Percentiles rank a stretch among this genome's conserved stretches.
phyloP scores from a whole-genome alignment of 768 basidiomycete genomes.

The Mycena pura region DNA sequence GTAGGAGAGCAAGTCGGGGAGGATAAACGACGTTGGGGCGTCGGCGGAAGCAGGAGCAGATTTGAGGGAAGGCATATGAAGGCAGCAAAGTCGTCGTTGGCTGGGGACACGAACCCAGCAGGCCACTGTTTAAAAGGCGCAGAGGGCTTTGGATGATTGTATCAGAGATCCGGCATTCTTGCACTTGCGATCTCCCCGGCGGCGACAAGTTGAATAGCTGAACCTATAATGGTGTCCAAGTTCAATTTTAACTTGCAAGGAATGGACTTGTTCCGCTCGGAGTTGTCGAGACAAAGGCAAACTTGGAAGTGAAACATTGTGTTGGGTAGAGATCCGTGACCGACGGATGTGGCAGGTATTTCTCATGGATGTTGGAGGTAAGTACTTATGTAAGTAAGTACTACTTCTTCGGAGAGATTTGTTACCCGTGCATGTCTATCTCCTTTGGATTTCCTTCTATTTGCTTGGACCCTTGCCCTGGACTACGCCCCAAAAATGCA shows the following conservation, averaged over 20 bases:
- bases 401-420: too few relatives aligned
- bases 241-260: too few relatives aligned
- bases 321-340: too few relatives aligned
- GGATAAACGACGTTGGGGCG: constrained; percentile 48
- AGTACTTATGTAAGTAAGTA: too few relatives aligned
- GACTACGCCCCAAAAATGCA: too few relatives aligned
- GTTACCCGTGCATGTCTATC: too few relatives aligned
- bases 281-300: constrained; percentile 16
- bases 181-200: constrained; percentile 5
- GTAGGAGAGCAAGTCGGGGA: constrained; percentile 62
- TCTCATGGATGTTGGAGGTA: too few relatives aligned
- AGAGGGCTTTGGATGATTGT: not conserved
- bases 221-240: not conserved
- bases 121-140: constrained; percentile 8
- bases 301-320: too few relatives aligned
- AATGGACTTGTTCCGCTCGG: constrained; percentile 6
- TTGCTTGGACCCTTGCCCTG: too few relatives aligned
- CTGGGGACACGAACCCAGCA: not conserved
- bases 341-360: too few relatives aligned
- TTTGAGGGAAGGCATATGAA: not conserved
- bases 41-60: too few relatives aligned
- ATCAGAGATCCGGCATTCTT: constrained; percentile 20
- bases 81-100: not conserved
- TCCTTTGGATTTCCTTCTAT: too few relatives aligned
- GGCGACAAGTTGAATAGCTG: constrained; percentile 9